Evolutionary conservation across 768 basidiomycete species (phyloP), one percentile per base, ranked within the genome.

Genomic region (Naganishia kalamii): DNA sequence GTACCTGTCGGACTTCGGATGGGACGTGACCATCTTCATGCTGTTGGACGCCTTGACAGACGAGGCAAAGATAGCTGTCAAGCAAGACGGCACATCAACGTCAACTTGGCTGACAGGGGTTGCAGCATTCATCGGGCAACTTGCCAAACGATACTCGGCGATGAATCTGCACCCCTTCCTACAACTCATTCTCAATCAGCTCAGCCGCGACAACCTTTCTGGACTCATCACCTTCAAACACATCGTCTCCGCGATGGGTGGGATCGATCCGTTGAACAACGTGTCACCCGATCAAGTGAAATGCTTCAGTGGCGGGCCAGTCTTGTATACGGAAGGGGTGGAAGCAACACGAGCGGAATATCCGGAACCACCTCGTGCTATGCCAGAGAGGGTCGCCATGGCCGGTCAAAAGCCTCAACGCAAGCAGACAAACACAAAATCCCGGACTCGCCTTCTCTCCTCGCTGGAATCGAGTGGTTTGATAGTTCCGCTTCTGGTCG

Each of bases 161-260:
- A 87, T 90, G 62, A 89, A 92, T 74, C 80, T 92, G 57, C 86
- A 86, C 0, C 88, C 90, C 0, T 81, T 98, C 57, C 78, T 99
- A 63, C 88, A 86, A 76, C 97, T 94, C 72, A 85, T 98, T 69
- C 88, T 90, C 44, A 90, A 98, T 74, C 92, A 93, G 74, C 82
- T 98, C 32, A 85, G 88, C 74, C 85, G 85, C 49, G 87, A 86
- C 37, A 86, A 91, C 73, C 85, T 89, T 0, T 74, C 65, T 43
- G 74, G 98, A 72, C 86, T 97, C 47, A 84, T 92, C 23, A 89
- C 98, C 25, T 81, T 99, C n/a, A 85, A 88, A 33, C 92, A 94
- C 72, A 80, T 99, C 57, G 90, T 98, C 57, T 88, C 86, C 84
- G 90, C 91, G 75, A 94, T 97, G 91, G 88, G 92, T 5, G 92